A percentile compares a stretch with the other conserved stretches of the same genome.
Conservation (phyloP, 805 yeast species). For the Pichia rugopelliculosa region DNA sequence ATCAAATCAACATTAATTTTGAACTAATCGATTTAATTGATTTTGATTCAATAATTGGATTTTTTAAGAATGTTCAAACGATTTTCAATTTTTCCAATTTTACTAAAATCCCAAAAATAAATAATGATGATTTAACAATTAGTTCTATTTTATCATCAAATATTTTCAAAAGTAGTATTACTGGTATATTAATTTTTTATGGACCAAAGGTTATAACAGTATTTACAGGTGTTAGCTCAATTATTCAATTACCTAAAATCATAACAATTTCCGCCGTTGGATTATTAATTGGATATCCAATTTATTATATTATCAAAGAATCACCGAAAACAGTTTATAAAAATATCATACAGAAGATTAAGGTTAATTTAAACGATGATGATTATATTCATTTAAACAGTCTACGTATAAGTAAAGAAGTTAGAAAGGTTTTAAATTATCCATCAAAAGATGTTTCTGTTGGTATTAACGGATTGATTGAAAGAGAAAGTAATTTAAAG, state of each 20-base stretch:
- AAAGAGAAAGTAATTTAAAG: slow-evolving; percentile 51
- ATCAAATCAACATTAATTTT: slow-evolving; percentile 52
- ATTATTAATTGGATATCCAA: slow-evolving; percentile 30
- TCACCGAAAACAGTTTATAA: slow-evolving; percentile 86
- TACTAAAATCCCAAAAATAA: slow-evolving; percentile 32
- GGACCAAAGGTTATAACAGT: slow-evolving; percentile 25
- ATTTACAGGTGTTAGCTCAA: slow-evolving; percentile 25
- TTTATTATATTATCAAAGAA: slow-evolving; percentile 58
- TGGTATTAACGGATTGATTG: slow-evolving; percentile 59
- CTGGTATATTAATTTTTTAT: slow-evolving; percentile 22
- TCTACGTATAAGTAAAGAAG: slow-evolving; percentile 71
- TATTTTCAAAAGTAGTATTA: slow-evolving; percentile 23
- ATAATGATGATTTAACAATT: slow-evolving; percentile 24
- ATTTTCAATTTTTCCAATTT: slow-evolving; percentile 36
- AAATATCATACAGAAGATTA: slow-evolving; percentile 69
- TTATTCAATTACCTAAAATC: slow-evolving; percentile 22
- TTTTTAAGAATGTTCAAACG: slow-evolving; percentile 5
- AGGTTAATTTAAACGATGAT: slow-evolving; percentile 48
- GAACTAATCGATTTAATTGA: slow-evolving; percentile 70
- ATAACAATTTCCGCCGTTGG: slow-evolving; percentile 28
- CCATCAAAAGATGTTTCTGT: slow-evolving; percentile 79
- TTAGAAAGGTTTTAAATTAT: slow-evolving; percentile 67
- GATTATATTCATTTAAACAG: slow-evolving; percentile 81
- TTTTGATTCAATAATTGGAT: slow-evolving; percentile 50
- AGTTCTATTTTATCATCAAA: slow-evolving; percentile 17